Evolutionary conservation across 345 rosid genomes (phyloP).

Genomic region (Populus davidiana): DNA sequence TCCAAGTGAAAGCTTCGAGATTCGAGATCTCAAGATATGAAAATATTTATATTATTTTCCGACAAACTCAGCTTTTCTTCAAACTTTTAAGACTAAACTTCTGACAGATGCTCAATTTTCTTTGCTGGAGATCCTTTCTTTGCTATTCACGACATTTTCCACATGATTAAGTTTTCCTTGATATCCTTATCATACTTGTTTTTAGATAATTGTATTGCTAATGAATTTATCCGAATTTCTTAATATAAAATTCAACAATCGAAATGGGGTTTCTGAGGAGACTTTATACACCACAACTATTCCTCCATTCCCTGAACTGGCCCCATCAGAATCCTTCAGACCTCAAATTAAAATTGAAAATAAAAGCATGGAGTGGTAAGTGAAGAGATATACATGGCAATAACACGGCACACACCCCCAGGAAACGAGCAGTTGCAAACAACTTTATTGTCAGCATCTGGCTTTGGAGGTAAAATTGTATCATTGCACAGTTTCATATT

Average conservation of each 20-base stretch:
- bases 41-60: too few species aligned
- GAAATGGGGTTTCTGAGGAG: too few species aligned
- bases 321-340: too few species aligned
- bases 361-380: not conserved
- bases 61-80: not conserved
- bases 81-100: not conserved
- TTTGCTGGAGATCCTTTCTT: not conserved
- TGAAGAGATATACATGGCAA: not conserved
- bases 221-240: too few species aligned
- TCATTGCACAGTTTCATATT: not conserved
- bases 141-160: not conserved
- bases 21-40: too few species aligned
- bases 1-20: too few species aligned
- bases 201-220: too few species aligned
- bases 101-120: not conserved
- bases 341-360: too few species aligned
- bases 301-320: too few species aligned
- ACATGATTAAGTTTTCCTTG: not conserved
- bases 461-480: not conserved
- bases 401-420: constrained; percentile 3
- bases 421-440: constrained; percentile 1
- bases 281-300: too few species aligned
- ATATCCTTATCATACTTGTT: not conserved
- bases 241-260: too few species aligned
- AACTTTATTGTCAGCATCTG: not conserved